phyloP scores from a whole-genome alignment of 306 rosid genomes.

The Styphnolobium japonicum region DNA sequence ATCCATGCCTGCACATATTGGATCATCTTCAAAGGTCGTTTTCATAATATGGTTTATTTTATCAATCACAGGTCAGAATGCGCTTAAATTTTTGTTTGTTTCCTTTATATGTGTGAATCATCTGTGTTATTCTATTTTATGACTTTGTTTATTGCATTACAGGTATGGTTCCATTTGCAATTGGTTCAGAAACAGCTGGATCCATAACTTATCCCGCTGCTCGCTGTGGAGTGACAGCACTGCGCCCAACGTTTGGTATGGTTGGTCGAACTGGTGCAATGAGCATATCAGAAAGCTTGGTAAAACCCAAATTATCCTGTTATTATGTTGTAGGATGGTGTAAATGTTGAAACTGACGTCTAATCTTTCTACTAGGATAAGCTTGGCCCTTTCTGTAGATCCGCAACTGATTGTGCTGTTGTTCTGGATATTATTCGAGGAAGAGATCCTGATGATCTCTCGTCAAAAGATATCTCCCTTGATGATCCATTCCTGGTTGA shows the following conservation, averaged over 20 bases:
- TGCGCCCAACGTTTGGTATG: conserved; percentile 71
- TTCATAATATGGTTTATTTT: background rate
- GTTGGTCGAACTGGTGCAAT: conserved; percentile 82
- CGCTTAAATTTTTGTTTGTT: background rate
- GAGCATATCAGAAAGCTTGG: conserved; percentile 88
- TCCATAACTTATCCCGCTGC: conserved; percentile 73
- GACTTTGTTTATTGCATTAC: conserved; percentile 10
- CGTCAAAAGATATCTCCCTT: conserved; percentile 55
- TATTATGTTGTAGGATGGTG: conserved; percentile 3
- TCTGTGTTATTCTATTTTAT: background rate
- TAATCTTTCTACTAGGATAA: conserved; percentile 54
- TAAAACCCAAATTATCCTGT: conserved; percentile 16
- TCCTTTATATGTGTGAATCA: background rate
- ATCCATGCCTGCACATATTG: background rate
- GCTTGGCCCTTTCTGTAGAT: conserved; percentile 83
- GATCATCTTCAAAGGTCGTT: background rate
- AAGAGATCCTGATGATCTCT: conserved; percentile 62
- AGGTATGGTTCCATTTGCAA: conserved; percentile 82
- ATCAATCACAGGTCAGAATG: background rate
- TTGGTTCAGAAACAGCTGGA: conserved; percentile 80
- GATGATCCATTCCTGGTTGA: conserved; percentile 66
- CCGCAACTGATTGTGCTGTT: conserved; percentile 64
- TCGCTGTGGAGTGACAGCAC: conserved; percentile 73
- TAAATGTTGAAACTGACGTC: conserved; percentile 19
- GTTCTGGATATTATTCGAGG: conserved; percentile 67